A percentile compares a stretch with the other conserved stretches of the same genome.
These are phyloP conservation scores for Dactylellina leptospora DNA, from an alignment of 2,329 filamentous ascomycete species.

Conservation along the genomic window DNA sequence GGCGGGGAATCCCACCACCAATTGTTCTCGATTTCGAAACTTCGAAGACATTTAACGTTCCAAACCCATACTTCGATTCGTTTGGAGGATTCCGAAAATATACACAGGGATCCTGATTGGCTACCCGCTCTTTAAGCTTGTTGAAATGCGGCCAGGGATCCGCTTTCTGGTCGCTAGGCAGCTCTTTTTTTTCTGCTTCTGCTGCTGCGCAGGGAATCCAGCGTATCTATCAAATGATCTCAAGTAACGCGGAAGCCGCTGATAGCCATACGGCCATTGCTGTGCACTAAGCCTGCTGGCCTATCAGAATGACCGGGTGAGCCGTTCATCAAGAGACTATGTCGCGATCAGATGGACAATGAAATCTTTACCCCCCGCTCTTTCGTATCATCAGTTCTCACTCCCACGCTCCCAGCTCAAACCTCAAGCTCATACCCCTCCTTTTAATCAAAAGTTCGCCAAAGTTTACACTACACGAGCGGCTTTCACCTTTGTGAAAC, in stretches of 20 bases:
- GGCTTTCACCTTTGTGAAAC: constrained; percentile 42
- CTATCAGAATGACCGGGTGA: constrained; percentile 35
- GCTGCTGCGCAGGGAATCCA: constrained; percentile 9
- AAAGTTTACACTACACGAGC: constrained; percentile 10
- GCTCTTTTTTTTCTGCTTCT: constrained; percentile 43
- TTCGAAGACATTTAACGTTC: constrained; percentile 26
- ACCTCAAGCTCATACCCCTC: constrained; percentile 33
- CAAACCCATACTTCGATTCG: constrained; percentile 6
- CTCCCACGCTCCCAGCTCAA: constrained; percentile 8
- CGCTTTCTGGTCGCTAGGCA: constrained; percentile 47
- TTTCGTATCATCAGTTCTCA: constrained; percentile 23
- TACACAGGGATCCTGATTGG: constrained; percentile 41
- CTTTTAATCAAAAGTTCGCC: constrained; percentile 6
- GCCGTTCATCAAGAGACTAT: constrained; percentile 36
- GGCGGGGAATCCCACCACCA: neutral
- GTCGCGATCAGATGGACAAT: constrained; percentile 50
- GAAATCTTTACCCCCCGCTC: constrained; percentile 1
- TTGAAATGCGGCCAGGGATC: constrained; percentile 44
- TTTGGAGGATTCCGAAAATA: constrained; percentile 30
- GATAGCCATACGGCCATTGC: constrained; percentile 42
- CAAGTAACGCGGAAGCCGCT: constrained; percentile 48
- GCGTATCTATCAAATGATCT: constrained; percentile 41
- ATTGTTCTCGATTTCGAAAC: neutral
- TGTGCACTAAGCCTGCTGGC: constrained; percentile 12
- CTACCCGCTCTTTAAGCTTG: constrained; percentile 36